Evolutionary conservation across 345 rosid species (phyloP).

Genomic region (Acer campestre): DNA sequence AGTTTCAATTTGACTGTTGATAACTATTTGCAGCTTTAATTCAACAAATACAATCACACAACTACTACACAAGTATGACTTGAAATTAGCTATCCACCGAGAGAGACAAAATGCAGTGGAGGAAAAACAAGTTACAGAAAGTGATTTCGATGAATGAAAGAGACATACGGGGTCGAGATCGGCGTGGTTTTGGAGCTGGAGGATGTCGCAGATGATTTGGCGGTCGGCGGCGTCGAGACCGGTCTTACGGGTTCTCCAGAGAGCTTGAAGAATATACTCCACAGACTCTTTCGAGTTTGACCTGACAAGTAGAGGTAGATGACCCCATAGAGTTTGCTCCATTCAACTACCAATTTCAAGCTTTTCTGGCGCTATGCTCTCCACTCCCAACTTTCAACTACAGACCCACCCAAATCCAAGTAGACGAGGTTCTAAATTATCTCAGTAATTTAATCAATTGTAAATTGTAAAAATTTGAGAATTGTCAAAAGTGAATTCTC

Average conservation of each 20-base stretch:
- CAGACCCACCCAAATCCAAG: too few relatives aligned
- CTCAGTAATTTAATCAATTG: too few relatives aligned
- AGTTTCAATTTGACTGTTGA: background rate
- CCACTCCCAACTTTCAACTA: background rate
- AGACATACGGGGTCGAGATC: slow-evolving; percentile 63
- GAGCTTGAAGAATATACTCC: slow-evolving; percentile 59
- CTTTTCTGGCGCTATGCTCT: background rate
- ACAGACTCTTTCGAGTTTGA: slow-evolving; percentile 63
- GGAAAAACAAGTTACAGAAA: background rate
- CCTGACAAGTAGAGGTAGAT: slow-evolving; percentile 54
- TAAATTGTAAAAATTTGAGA: too few relatives aligned
- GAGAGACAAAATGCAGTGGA: background rate
- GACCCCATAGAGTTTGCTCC: slow-evolving; percentile 59
- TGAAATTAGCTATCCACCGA: background rate
- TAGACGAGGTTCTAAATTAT: too few relatives aligned
- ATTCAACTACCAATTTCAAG: slow-evolving; percentile 7
- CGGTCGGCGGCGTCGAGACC: slow-evolving; percentile 64
- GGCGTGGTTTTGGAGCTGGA: slow-evolving; percentile 57
- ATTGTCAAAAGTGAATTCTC: too few relatives aligned
- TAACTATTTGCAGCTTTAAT: background rate
- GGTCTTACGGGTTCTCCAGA: slow-evolving; percentile 60
- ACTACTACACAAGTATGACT: background rate
- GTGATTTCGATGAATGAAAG: background rate
- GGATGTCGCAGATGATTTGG: slow-evolving; percentile 48
- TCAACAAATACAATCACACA: too few relatives aligned